Conservation (phyloP, 2,329 filamentous ascomycete species). For the Talaromyces albobiverticillius region DNA sequence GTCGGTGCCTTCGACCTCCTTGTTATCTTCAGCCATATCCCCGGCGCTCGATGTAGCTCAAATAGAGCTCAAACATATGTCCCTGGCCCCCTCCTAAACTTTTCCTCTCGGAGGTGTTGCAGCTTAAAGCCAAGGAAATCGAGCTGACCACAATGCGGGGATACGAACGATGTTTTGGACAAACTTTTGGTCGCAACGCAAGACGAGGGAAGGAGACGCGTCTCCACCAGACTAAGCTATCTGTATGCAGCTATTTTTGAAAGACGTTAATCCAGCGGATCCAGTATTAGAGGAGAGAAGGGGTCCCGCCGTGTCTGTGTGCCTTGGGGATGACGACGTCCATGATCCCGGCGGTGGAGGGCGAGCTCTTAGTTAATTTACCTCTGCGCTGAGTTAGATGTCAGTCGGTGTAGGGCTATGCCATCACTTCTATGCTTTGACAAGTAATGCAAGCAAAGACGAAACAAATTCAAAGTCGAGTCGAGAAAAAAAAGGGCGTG, state of each 20-base stretch:
- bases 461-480: too few species aligned
- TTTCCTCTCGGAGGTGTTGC: neutral
- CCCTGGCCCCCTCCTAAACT: neutral
- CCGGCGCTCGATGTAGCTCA: constrained; percentile 25
- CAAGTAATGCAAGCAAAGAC: too few species aligned
- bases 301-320: neutral
- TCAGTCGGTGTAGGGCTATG: neutral
- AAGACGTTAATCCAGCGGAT: constrained; percentile 1
- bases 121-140: neutral
- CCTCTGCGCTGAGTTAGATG: neutral
- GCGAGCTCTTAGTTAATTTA: neutral
- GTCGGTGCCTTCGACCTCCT: constrained; percentile 33
- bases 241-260: neutral
- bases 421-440: neutral
- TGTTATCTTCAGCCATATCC: constrained; percentile 35
- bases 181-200: neutral
- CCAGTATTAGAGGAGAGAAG: neutral
- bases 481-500: neutral
- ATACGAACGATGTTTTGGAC: neutral
- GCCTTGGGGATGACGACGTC: constrained; percentile 5
- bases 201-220: neutral
- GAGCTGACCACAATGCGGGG: neutral
- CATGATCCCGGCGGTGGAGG: constrained; percentile 4
- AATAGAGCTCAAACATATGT: constrained; percentile 29
- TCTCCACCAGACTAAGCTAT: neutral